These are phyloP conservation scores for Marchantia polymorpha DNA, from an alignment of 225 moss, liverwort and hornwort species.

Conservation along the genomic window DNA sequence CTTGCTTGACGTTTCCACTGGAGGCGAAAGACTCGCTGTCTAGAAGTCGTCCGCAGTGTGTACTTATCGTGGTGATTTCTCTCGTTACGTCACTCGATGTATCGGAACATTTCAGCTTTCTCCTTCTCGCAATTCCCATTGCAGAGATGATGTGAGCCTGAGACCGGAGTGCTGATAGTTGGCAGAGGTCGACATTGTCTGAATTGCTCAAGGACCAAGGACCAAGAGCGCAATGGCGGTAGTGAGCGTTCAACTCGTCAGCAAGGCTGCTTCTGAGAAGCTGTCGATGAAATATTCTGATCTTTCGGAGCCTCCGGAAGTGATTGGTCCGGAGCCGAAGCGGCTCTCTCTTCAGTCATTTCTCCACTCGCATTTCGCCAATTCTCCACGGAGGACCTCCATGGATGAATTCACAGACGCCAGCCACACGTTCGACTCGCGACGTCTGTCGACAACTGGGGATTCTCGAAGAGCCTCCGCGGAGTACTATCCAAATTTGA, in stretches of 20 bases:
- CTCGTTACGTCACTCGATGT: too few relatives aligned
- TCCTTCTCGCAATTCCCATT: too few relatives aligned
- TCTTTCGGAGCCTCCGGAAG: conserved; percentile 14
- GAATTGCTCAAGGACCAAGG: too few relatives aligned
- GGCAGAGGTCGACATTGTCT: too few relatives aligned
- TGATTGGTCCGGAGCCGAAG: conserved; percentile 20
- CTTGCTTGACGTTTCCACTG: too few relatives aligned
- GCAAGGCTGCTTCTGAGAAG: conserved; percentile 39
- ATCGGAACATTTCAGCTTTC: too few relatives aligned
- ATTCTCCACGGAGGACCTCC: conserved; percentile 36
- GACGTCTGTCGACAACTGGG: background rate
- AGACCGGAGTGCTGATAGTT: too few relatives aligned
- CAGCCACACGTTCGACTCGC: conserved; percentile 6
- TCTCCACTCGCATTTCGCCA: conserved; percentile 31
- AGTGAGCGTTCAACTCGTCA: conserved; percentile 35
- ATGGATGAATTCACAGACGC: conserved; percentile 19
- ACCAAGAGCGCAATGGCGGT: conserved; percentile 16
- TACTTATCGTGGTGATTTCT: too few relatives aligned
- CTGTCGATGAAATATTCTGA: conserved; percentile 41
- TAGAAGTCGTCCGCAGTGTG: too few relatives aligned
- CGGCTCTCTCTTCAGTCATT: conserved; percentile 32
- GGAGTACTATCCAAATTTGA: conserved; percentile 19
- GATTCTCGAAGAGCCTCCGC: conserved; percentile 7
- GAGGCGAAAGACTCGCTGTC: too few relatives aligned
- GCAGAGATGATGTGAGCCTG: too few relatives aligned